A percentile compares a stretch with the other conserved stretches of the same genome.
Conservation (phyloP, 164 flowering plant species). For the Vitis amurensis region DNA sequence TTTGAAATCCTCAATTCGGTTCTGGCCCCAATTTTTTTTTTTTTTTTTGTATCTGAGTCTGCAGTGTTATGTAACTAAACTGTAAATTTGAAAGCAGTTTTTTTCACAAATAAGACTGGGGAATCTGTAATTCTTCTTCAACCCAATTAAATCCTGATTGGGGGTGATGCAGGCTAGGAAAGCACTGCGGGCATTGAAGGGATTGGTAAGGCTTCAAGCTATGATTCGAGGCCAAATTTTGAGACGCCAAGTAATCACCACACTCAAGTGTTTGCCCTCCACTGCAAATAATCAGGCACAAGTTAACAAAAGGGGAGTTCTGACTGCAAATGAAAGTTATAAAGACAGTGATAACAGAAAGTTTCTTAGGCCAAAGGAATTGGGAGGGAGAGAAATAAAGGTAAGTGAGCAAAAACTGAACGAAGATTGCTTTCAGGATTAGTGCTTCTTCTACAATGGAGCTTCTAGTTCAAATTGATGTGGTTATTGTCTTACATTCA, state of each 20-base stretch:
- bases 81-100: too few species aligned
- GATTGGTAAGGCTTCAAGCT: constrained; percentile 85
- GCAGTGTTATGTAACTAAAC: too few species aligned
- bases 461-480: too few species aligned
- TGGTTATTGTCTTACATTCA: not conserved
- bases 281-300: constrained; percentile 33
- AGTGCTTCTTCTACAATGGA: not conserved
- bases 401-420: constrained; percentile 5
- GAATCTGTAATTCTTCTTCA: not conserved
- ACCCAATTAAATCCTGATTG: not conserved
- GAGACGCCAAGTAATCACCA: constrained; percentile 44
- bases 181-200: constrained; percentile 82
- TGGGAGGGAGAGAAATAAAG: constrained; percentile 20
- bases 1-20: too few species aligned
- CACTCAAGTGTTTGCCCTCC: constrained; percentile 39
- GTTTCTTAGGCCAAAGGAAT: constrained; percentile 20
- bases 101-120: too few species aligned
- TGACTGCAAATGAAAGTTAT: constrained; percentile 11
- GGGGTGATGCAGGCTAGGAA: constrained; percentile 68
- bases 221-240: constrained; percentile 69
- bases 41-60: too few species aligned
- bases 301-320: constrained; percentile 22
- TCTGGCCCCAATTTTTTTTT: too few species aligned
- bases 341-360: constrained; percentile 16
- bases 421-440: not conserved